These are phyloP conservation scores for Coniosporium apollinis DNA, from an alignment of 495 filamentous ascomycete species.

Conservation along the genomic window DNA sequence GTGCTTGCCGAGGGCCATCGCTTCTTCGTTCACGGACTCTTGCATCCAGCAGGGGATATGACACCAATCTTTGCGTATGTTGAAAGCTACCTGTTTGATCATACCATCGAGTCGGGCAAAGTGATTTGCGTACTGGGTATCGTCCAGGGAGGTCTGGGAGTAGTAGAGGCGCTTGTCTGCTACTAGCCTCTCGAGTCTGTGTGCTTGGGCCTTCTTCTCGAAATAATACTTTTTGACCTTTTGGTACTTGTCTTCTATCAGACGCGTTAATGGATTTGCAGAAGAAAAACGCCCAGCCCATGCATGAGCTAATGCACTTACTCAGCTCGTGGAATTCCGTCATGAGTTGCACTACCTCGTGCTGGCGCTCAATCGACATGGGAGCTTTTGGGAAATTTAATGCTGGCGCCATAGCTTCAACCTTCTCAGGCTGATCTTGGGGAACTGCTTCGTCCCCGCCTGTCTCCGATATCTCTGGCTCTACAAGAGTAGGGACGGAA, in stretches of 20 bases:
- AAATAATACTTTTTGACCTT: slow-evolving; percentile 97
- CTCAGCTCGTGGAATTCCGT: slow-evolving; percentile 25
- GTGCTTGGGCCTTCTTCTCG: slow-evolving; percentile 83
- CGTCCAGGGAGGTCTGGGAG: slow-evolving; percentile 87
- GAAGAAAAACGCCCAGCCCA: no score
- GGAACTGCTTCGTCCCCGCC: no score
- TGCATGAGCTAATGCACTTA: slow-evolving; percentile 17
- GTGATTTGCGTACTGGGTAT: slow-evolving; percentile 80
- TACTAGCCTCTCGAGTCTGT: slow-evolving; percentile 88
- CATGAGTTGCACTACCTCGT: slow-evolving; percentile 20
- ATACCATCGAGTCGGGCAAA: slow-evolving; percentile 89
- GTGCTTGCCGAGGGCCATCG: slow-evolving; percentile 63
- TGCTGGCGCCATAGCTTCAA: no score
- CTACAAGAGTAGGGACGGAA: no score
- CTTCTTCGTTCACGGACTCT: slow-evolving; percentile 64
- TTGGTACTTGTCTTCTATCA: slow-evolving; percentile 85
- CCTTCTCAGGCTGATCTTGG: no score
- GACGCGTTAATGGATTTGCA: no score
- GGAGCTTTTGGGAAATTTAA: no score
- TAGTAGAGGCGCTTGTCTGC: slow-evolving; percentile 89
- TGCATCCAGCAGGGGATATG: slow-evolving; percentile 63
- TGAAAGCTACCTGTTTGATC: slow-evolving; percentile 86
- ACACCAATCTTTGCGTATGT: slow-evolving; percentile 86
- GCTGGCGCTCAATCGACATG: no score
- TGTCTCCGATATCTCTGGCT: no score